A percentile compares a stretch with the other conserved stretches of the same genome.
phyloP scores from a whole-genome alignment of 176 grass and related monocot genomes.

The Triticum dicoccoides region DNA sequence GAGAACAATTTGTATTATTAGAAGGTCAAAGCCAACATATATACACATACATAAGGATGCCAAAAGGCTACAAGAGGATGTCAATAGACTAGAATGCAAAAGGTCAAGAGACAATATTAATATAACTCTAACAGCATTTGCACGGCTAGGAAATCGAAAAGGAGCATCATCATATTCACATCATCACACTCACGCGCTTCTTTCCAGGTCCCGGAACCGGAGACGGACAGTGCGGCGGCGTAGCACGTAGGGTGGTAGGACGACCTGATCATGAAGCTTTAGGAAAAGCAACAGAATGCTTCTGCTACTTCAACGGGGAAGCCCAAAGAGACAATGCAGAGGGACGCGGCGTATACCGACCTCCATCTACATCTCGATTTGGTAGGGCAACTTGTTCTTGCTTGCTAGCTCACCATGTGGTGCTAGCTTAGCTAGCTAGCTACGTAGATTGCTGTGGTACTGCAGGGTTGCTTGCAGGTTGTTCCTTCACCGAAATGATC shows the following conservation, averaged over 20 bases:
- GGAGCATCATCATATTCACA: too few relatives aligned
- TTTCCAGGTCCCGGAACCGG: neutral
- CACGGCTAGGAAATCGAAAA: too few relatives aligned
- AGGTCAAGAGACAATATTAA: too few relatives aligned
- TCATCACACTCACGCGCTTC: neutral
- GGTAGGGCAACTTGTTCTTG: neutral
- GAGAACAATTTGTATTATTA: too few relatives aligned
- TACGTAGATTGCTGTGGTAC: neutral
- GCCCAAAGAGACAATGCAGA: neutral
- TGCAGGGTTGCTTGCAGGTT: neutral
- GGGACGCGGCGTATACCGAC: neutral
- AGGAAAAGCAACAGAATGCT: conserved; percentile 12
- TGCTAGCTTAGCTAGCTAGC: neutral
- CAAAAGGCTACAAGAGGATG: too few relatives aligned
- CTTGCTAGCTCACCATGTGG: neutral
- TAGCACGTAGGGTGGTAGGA: neutral
- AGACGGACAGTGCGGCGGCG: neutral
- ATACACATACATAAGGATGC: too few relatives aligned
- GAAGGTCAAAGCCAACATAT: too few relatives aligned
- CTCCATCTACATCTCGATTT: neutral
- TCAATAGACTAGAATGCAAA: too few relatives aligned
- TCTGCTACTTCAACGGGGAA: neutral
- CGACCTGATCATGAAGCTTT: conserved; percentile 29
- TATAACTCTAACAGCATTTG: too few relatives aligned
- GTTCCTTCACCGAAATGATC: neutral